A percentile compares a stretch with the other conserved stretches of the same genome.
Evolutionary conservation across 495 filamentous ascomycete genomes (phyloP).

Genomic region (Rhypophila decipiens): DNA sequence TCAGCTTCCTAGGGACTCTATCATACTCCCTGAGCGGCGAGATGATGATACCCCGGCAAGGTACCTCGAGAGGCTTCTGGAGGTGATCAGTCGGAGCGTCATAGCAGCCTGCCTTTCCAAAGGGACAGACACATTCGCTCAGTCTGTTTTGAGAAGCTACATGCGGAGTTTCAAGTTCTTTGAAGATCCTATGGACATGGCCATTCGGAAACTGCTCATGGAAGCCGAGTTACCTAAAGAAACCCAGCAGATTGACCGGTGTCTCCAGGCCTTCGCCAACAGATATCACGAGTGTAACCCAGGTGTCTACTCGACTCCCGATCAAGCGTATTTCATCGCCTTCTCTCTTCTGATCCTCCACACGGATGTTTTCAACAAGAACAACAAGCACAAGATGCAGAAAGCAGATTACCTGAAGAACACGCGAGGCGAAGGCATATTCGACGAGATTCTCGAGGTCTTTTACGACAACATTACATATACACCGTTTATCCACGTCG

Average conservation of each 20-base stretch:
- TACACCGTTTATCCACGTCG: slow-evolving; percentile 93
- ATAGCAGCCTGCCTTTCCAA: slow-evolving; percentile 80
- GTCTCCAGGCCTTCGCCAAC: slow-evolving; percentile 89
- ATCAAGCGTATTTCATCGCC: slow-evolving; percentile 94
- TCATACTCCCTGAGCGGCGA: slow-evolving; percentile 71
- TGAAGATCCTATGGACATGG: slow-evolving; percentile 96
- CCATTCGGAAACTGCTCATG: slow-evolving; percentile 90
- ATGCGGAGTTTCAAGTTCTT: slow-evolving; percentile 94
- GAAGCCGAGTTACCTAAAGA: slow-evolving; percentile 94
- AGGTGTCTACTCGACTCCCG: slow-evolving; percentile 84
- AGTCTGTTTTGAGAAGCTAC: slow-evolving; percentile 79
- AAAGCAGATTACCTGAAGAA: slow-evolving; percentile 94
- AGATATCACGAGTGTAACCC: slow-evolving; percentile 98
- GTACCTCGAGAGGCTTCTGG: slow-evolving; percentile 78
- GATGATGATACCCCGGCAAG: slow-evolving; percentile 87
- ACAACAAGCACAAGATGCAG: slow-evolving; percentile 99
- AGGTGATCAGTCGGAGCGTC: slow-evolving; percentile 65
- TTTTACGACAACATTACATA: slow-evolving; percentile 99
- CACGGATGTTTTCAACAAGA: slow-evolving; percentile 98
- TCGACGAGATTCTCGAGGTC: slow-evolving; percentile 86
- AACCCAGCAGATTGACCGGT: slow-evolving; percentile 95
- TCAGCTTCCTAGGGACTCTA: slow-evolving; percentile 50
- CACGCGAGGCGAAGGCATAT: slow-evolving; percentile 79
- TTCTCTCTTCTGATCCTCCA: slow-evolving; percentile 96
- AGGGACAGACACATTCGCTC: slow-evolving; percentile 74